Percentiles rank a stretch among this genome's conserved stretches.
Evolutionary conservation across 352 stramenopile species (phyloP).

Genomic region (Globisporangium alternatum): DNA sequence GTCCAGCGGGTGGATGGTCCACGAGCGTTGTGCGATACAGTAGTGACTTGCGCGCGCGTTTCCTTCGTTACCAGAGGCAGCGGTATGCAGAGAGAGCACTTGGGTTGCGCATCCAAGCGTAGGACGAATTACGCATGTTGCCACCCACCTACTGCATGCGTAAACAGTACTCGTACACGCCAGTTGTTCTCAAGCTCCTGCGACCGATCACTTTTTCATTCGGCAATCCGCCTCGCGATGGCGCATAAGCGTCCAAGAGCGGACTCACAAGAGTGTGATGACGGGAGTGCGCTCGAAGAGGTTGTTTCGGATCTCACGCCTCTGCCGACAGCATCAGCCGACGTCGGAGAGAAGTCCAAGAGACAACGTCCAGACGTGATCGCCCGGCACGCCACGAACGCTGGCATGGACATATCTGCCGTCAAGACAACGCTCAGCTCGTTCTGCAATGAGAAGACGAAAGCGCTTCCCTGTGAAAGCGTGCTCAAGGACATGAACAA

Average conservation of each 20-base stretch:
- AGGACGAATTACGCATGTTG: too few relatives aligned
- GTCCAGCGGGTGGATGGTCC: too few relatives aligned
- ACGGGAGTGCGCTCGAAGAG: background rate
- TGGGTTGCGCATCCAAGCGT: too few relatives aligned
- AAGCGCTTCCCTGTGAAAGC: constrained; percentile 10
- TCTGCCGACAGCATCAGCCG: background rate
- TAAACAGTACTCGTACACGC: too few relatives aligned
- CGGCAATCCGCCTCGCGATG: too few relatives aligned
- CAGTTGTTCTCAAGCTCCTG: too few relatives aligned
- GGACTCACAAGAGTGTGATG: background rate
- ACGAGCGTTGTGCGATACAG: too few relatives aligned
- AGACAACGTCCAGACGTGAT: background rate
- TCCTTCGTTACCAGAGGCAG: too few relatives aligned
- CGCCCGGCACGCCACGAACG: background rate
- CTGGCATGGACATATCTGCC: background rate
- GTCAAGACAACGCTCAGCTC: constrained; percentile 3
- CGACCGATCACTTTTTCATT: too few relatives aligned
- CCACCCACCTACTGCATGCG: too few relatives aligned
- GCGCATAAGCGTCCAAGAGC: background rate
- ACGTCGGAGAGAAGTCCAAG: background rate
- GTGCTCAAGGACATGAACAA: constrained; percentile 15
- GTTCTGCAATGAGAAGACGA: constrained; percentile 6
- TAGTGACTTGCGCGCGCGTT: too few relatives aligned
- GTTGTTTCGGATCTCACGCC: background rate
- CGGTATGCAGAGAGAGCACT: too few relatives aligned